Conservation (phyloP, 2,329 filamentous ascomycete genomes). For the Colletotrichum filicis region DNA sequence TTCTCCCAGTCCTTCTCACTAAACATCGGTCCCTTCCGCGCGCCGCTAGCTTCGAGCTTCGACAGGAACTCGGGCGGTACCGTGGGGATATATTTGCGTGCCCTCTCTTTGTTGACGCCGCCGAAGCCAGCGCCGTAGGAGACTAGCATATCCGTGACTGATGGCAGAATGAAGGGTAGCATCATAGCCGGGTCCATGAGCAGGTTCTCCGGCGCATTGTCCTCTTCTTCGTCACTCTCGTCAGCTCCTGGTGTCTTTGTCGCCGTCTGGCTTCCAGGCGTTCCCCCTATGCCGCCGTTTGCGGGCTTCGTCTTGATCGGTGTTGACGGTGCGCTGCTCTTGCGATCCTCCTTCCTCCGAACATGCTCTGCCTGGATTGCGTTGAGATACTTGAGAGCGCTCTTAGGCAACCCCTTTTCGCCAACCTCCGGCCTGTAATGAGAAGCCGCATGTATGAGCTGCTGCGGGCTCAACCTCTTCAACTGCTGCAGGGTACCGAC, state of each 20-base stretch:
- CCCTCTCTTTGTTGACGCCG: constrained; percentile 89
- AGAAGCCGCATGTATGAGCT: constrained; percentile 90
- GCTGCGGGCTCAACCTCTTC: constrained; percentile 83
- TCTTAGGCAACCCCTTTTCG: constrained; percentile 90
- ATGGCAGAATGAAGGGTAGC: constrained; percentile 94
- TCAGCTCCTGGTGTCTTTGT: constrained; percentile 48
- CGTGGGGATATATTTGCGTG: constrained; percentile 94
- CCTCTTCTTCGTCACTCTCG: constrained; percentile 65
- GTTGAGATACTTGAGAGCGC: constrained; percentile 85
- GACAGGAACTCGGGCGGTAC: constrained; percentile 93
- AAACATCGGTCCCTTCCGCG: constrained; percentile 66
- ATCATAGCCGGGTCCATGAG: constrained; percentile 91
- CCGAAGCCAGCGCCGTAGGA: constrained; percentile 96
- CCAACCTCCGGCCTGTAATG: constrained; percentile 96
- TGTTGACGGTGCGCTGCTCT: constrained; percentile 57
- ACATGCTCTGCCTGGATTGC: constrained; percentile 81
- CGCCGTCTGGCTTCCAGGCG: constrained; percentile 53
- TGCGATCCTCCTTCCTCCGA: constrained; percentile 66
- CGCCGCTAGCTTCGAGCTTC: constrained; percentile 77
- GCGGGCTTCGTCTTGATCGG: constrained; percentile 50
- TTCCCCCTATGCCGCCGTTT: constrained; percentile 57
- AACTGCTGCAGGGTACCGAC: constrained; percentile 91
- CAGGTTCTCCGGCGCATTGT: constrained; percentile 78
- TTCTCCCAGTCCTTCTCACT: constrained; percentile 75
- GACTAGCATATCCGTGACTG: constrained; percentile 96